These are phyloP conservation scores for Aciculoconidium aculeatum DNA, from an alignment of 805 yeast genomes.

Conservation along the genomic window DNA sequence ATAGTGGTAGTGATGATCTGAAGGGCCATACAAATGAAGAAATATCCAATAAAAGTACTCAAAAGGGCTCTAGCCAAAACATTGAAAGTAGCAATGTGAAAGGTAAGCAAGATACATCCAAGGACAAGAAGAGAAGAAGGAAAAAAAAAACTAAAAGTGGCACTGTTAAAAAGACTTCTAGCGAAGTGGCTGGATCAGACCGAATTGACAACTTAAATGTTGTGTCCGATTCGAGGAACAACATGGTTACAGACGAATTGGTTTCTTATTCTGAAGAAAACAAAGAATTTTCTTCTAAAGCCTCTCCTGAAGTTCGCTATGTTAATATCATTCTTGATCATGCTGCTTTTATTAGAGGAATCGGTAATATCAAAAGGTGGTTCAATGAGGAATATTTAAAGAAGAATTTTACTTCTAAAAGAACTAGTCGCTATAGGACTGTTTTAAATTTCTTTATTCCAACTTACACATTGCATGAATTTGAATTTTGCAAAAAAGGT, in stretches of 20 bases:
- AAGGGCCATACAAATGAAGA: too few relatives aligned
- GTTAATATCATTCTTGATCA: constrained; percentile 55
- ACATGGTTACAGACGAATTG: constrained; percentile 4
- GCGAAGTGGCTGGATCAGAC: too few relatives aligned
- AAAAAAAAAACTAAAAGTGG: not conserved
- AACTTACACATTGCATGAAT: constrained; percentile 32
- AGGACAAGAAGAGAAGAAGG: constrained; percentile 1
- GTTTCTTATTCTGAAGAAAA: constrained; percentile 1
- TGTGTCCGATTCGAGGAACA: too few relatives aligned
- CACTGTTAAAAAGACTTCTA: too few relatives aligned
- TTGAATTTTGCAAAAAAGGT: constrained; percentile 31
- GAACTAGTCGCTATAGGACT: constrained; percentile 9
- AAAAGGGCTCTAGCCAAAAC: too few relatives aligned
- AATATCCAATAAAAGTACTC: too few relatives aligned
- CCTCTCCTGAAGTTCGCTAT: not conserved
- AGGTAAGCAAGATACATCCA: constrained; percentile 1
- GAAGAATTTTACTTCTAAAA: constrained; percentile 15
- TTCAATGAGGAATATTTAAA: constrained; percentile 32
- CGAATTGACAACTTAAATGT: too few relatives aligned
- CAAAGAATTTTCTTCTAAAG: not conserved
- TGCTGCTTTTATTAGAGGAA: constrained; percentile 61
- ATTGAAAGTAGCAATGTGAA: too few relatives aligned
- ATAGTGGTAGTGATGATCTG: too few relatives aligned
- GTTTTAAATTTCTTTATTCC: constrained; percentile 44
- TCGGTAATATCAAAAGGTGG: constrained; percentile 66